Base-by-base conservation (phyloP, 139 green algal species). In the Coccomyxa sp. region DNA sequence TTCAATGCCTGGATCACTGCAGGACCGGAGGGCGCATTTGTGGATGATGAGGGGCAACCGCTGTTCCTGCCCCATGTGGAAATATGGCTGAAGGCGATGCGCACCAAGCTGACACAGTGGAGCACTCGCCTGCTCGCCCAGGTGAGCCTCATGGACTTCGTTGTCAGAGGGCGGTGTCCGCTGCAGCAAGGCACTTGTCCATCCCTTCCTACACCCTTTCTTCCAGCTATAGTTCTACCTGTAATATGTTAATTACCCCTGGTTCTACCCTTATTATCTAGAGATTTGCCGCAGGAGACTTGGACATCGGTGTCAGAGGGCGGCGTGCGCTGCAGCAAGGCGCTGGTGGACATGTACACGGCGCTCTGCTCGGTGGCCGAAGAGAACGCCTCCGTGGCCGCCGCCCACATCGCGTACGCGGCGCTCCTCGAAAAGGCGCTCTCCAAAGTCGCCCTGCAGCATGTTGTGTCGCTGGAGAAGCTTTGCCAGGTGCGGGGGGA, bases 101-200 rank as follows among this genome's bases (percentile, higher is more conserved):
- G 63, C 27, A 68, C 21, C 82, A 82, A 82, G 23, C 77, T 80
- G 63, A 28, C 81, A 31, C 77, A 86, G 67, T 86, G 82, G 82
- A 82, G 77, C 63, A 59, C 23, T 23, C 63, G 77, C 23, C 45
- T 82, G 82, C 67, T 86, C 58, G 63, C 30, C 0, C 63, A 86
- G 82, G 82, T 79, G 63, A 38, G 30, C 25, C 80, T 59, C 67
- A 51, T 78, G 76, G 58, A 60, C 10, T 51, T 63, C 25, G 28
- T 32, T 25, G 38, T n/a, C 15, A 59, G 14, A 68, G 60, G 16
- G 15, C 14, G 60, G 60, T 16, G 16, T 68, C 15, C 16, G 60
- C 60, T 68, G 60, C 60, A 68, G 15, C 60, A 25, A 16, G n/a
- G n/a, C n/a, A n/a, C n/a, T n/a, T n/a, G n/a, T n/a, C n/a, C n/a